These are phyloP conservation scores for Echinochloa phyllopogon DNA, from an alignment of 176 grass and related monocot species.

Conservation along the genomic window DNA sequence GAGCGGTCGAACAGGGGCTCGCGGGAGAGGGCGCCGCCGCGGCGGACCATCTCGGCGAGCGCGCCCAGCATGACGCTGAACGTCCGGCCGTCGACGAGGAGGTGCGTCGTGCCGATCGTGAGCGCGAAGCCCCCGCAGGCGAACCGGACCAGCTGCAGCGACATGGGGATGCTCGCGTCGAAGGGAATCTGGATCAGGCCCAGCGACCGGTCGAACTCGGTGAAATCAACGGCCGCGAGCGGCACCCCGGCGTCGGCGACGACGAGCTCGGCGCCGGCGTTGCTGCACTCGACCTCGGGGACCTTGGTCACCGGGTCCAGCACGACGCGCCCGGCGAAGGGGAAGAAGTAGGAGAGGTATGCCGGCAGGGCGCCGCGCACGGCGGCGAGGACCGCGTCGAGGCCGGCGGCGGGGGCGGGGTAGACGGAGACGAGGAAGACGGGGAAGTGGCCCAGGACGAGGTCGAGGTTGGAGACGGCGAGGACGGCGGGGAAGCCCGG, in stretches of 20 bases:
- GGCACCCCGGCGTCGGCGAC: conserved; percentile 52
- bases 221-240: conserved; percentile 60
- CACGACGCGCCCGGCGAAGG: conserved; percentile 57
- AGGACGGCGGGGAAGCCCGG: conserved; percentile 38
- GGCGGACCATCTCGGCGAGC: conserved; percentile 49
- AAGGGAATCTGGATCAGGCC: conserved; percentile 59
- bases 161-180: conserved; percentile 47
- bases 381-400: conserved; percentile 33
- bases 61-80: conserved; percentile 36
- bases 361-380: conserved; percentile 36
- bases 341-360: conserved; percentile 66
- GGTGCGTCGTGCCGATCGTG: conserved; percentile 59
- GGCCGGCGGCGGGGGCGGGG: conserved; percentile 22
- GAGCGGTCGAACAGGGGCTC: conserved; percentile 57
- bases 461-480: conserved; percentile 66
- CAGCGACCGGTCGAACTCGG: conserved; percentile 43
- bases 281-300: conserved; percentile 53
- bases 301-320: conserved; percentile 21
- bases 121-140: conserved; percentile 71
- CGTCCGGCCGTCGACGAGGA: conserved; percentile 69
- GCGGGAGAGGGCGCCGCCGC: conserved; percentile 37
- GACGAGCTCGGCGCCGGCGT: conserved; percentile 80
- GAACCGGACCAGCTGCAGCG: conserved; percentile 73
- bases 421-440: conserved; percentile 52
- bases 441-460: conserved; percentile 54